Conservation (phyloP, 2,329 filamentous ascomycete genomes). For the Fonsecaea pedrosoi region DNA sequence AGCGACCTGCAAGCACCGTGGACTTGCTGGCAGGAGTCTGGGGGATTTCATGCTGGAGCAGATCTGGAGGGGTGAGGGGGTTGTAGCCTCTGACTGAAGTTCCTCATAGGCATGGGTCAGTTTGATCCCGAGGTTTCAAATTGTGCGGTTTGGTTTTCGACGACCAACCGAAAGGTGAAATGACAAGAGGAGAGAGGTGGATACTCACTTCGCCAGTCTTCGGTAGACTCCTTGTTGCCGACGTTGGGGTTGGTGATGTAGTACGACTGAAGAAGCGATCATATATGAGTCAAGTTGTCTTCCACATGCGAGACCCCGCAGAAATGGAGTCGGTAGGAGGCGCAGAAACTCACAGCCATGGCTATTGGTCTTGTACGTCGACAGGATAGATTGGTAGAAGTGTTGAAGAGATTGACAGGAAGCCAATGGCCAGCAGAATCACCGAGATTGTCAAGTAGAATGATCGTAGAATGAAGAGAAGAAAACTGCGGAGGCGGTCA, state of each 20-base stretch:
- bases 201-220: slow-evolving; percentile 82
- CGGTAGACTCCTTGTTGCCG: slow-evolving; percentile 73
- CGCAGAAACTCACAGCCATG: slow-evolving; percentile 29
- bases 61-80: slow-evolving; percentile 85
- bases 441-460: not conserved
- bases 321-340: not conserved
- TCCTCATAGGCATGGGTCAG: not conserved
- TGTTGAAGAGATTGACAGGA: not conserved
- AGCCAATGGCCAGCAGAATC: not conserved
- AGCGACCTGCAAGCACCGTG: slow-evolving; percentile 52
- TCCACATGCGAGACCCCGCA: not conserved
- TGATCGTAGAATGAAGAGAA: not conserved
- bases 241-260: slow-evolving; percentile 80
- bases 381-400: not conserved
- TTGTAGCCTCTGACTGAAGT: slow-evolving; percentile 87
- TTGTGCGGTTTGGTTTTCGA: not conserved
- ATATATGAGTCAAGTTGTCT: slow-evolving; percentile 25
- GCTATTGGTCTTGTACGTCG: slow-evolving; percentile 3
- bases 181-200: not conserved
- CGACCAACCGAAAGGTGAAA: not conserved
- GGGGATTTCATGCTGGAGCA: slow-evolving; percentile 86
- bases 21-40: slow-evolving; percentile 50
- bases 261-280: slow-evolving; percentile 58
- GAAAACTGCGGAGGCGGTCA: slow-evolving; percentile 12
- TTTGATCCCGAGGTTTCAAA: not conserved